These are phyloP conservation scores for Pleurotus platypus DNA, from an alignment of 768 basidiomycete genomes.

Conservation along the genomic window DNA sequence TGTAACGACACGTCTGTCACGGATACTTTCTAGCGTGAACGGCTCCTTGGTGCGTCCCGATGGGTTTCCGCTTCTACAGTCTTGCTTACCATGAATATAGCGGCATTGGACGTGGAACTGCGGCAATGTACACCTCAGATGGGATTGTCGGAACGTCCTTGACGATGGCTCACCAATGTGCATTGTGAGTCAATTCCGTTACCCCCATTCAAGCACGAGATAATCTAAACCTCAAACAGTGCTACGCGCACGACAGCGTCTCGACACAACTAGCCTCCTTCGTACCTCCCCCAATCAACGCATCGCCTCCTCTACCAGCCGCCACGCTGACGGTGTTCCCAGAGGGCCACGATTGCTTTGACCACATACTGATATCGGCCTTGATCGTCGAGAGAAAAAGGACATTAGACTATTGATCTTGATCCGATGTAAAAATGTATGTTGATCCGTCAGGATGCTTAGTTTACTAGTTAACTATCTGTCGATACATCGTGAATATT, in stretches of 20 bases:
- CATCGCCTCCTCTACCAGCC: constrained; percentile 42
- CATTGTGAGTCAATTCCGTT: constrained; percentile 29
- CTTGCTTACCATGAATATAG: constrained; percentile 12
- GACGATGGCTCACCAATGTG: constrained; percentile 47
- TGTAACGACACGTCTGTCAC: constrained; percentile 33
- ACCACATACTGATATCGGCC: constrained; percentile 42
- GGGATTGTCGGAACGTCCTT: constrained; percentile 41
- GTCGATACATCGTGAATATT: too few species aligned
- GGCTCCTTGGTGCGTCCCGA: constrained; percentile 23
- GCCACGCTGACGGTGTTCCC: constrained; percentile 43
- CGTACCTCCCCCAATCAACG: constrained; percentile 42
- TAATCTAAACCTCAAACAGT: constrained; percentile 15
- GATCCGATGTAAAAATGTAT: background rate
- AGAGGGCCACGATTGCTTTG: constrained; percentile 38
- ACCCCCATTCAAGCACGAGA: constrained; percentile 5
- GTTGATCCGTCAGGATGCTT: too few species aligned
- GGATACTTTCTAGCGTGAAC: constrained; percentile 31
- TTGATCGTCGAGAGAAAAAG: constrained; percentile 40
- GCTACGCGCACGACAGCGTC: constrained; percentile 23
- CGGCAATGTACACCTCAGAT: constrained; percentile 31
- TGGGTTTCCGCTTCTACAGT: background rate
- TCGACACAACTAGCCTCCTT: constrained; percentile 38
- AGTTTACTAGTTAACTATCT: too few species aligned
- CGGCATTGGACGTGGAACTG: constrained; percentile 40
- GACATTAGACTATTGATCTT: constrained; percentile 10